phyloP scores from a whole-genome alignment of 345 rosid genomes.

The Eucalyptus urophylla region DNA sequence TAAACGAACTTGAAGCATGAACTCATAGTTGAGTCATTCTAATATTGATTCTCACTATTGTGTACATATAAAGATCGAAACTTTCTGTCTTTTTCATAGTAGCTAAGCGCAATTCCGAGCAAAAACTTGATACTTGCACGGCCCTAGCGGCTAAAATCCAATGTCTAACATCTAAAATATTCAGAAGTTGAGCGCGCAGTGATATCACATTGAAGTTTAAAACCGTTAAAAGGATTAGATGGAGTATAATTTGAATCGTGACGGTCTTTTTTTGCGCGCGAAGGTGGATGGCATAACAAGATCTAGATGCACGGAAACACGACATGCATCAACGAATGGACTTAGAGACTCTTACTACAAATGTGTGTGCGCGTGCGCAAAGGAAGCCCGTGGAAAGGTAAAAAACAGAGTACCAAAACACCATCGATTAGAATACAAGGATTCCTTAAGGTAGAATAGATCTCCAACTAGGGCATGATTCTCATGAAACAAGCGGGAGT shows the following conservation, averaged over 20 bases:
- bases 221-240: background rate
- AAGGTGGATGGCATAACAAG: background rate
- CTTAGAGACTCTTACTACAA: background rate
- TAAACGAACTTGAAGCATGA: background rate
- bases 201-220: background rate
- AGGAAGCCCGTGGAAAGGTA: background rate
- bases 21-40: background rate
- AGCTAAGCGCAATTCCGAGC: accelerated
- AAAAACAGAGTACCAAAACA: background rate
- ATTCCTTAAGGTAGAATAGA: background rate
- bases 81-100: no score
- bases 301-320: background rate
- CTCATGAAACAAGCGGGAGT: background rate
- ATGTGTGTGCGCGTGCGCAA: accelerated
- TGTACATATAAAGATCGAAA: background rate
- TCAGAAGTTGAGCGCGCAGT: background rate
- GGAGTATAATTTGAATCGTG: background rate
- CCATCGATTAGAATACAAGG: background rate
- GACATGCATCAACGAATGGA: background rate
- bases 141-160: background rate
- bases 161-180: background rate
- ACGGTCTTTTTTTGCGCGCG: background rate
- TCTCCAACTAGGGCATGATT: background rate
- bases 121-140: background rate
- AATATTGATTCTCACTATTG: background rate